Percentiles rank a stretch among this genome's conserved stretches.
Conservation (phyloP, 495 filamentous ascomycete species). For the Chaetomidium leptoderma region DNA sequence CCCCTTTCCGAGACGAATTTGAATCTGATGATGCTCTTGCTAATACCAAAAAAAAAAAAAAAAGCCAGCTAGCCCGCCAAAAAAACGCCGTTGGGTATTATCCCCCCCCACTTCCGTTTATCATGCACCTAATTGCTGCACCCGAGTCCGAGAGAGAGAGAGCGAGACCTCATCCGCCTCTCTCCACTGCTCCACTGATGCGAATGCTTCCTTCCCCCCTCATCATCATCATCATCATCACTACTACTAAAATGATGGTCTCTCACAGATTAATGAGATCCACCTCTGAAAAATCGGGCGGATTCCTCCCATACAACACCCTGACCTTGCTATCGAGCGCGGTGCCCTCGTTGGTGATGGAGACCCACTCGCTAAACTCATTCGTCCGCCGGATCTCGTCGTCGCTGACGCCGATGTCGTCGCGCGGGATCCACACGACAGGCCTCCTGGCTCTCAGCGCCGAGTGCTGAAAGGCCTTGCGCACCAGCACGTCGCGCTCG, state of each 20-base stretch:
- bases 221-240: no score
- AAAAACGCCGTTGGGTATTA: no score
- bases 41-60: no score
- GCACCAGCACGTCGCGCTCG: conserved; percentile 81
- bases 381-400: conserved; percentile 81
- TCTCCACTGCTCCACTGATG: no score
- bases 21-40: no score
- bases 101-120: no score
- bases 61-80: no score
- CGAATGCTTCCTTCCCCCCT: background rate
- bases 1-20: no score
- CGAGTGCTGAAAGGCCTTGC: conserved; percentile 85
- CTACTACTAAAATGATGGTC: no score
- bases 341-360: conserved; percentile 90
- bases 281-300: conserved; percentile 87
- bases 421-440: conserved; percentile 89
- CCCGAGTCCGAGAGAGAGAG: no score
- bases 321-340: conserved; percentile 77
- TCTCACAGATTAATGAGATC: conserved; percentile 77
- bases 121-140: no score
- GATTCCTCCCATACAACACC: conserved; percentile 82
- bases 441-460: conserved; percentile 82
- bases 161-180: no score
- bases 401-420: conserved; percentile 84
- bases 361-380: conserved; percentile 74